Conservation (phyloP, 2,329 filamentous ascomycete genomes). For the Botrytis sinoallii region DNA sequence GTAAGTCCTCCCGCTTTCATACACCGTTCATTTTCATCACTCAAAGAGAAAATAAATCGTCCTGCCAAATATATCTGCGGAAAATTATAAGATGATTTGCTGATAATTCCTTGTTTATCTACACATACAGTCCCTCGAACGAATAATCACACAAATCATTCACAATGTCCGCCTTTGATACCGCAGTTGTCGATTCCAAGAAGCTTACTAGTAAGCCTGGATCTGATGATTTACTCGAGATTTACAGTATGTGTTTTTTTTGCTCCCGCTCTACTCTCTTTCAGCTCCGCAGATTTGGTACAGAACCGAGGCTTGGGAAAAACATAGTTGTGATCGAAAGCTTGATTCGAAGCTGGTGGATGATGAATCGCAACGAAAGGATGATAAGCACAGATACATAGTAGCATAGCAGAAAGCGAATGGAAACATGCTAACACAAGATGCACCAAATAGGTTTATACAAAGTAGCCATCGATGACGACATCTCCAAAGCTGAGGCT, state of each 20-base stretch:
- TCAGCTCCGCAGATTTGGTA: background rate
- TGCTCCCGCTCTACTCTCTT: background rate
- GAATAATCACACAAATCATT: background rate
- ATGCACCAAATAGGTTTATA: constrained; percentile 47
- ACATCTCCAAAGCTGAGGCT: constrained; percentile 52
- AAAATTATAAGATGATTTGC: background rate
- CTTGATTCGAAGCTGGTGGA: background rate
- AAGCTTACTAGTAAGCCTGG: constrained; percentile 64
- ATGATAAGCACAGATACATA: too few relatives aligned
- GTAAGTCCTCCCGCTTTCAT: background rate
- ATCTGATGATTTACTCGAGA: constrained; percentile 60
- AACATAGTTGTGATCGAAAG: too few relatives aligned
- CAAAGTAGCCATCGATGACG: constrained; percentile 57
- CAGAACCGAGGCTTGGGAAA: background rate
- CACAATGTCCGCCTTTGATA: constrained; percentile 44
- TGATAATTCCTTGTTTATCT: background rate
- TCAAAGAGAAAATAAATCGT: background rate
- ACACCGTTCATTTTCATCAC: background rate
- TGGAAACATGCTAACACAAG: background rate
- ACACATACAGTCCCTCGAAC: background rate
- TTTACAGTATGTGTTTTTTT: constrained; percentile 30
- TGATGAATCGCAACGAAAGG: background rate
- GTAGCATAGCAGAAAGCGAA: too few relatives aligned
- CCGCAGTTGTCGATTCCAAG: constrained; percentile 60
- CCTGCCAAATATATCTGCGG: too few relatives aligned